A percentile compares a stretch with the other conserved stretches of the same genome.
Conservation (phyloP, 495 filamentous ascomycete species). For the Physcia stellaris region DNA sequence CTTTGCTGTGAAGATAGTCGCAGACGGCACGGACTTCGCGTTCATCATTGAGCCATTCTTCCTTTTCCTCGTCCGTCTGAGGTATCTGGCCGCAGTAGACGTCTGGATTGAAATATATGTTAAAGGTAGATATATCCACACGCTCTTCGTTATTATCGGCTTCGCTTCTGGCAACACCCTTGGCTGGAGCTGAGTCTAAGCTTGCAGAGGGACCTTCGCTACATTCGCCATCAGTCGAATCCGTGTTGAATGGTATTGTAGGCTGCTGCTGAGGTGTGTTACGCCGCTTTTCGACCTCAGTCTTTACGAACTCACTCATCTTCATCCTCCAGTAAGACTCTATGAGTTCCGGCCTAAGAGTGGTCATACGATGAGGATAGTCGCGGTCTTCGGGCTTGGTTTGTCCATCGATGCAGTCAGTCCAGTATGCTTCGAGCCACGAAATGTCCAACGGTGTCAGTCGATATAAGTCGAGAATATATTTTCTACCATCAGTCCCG, state of each 20-base stretch:
- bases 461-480: conserved; percentile 91
- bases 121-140: conserved; percentile 75
- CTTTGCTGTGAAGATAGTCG: conserved; percentile 55
- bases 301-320: conserved; percentile 73
- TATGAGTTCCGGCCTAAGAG: conserved; percentile 77
- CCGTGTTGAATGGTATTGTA: conserved; percentile 12
- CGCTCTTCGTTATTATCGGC: conserved; percentile 36
- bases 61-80: conserved; percentile 80
- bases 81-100: conserved; percentile 86
- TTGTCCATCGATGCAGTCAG: conserved; percentile 18
- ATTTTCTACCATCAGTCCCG: conserved; percentile 94
- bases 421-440: conserved; percentile 70
- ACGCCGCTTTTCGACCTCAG: conserved; percentile 50
- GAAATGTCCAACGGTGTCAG: conserved; percentile 81
- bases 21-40: conserved; percentile 75
- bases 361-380: conserved; percentile 94
- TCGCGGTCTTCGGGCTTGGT: conserved; percentile 29
- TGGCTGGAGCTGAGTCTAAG: conserved; percentile 1
- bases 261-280: conserved; percentile 20
- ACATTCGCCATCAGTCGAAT: conserved; percentile 2
- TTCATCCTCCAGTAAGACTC: conserved; percentile 71
- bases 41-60: conserved; percentile 73
- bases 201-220: not conserved
- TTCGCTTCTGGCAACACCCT: conserved; percentile 12
- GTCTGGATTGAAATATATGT: conserved; percentile 85